phyloP scores from a whole-genome alignment of 2,329 filamentous ascomycete species.

The Epicoccum sorghinum region DNA sequence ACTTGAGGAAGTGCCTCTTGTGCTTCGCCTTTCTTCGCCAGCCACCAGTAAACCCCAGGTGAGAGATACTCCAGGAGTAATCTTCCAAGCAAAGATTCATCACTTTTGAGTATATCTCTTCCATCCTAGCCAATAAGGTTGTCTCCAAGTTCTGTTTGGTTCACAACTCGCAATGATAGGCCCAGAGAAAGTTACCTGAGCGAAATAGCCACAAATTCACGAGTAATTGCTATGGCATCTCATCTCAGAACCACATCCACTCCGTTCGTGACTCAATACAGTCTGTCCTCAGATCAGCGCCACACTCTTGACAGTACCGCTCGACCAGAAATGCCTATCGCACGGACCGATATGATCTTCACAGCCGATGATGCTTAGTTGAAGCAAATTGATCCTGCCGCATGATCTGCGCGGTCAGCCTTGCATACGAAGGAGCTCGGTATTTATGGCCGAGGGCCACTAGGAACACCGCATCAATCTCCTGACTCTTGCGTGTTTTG shows the following conservation, averaged over 20 bases:
- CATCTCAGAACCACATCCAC: background rate
- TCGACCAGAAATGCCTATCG: too few species aligned
- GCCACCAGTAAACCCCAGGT: slow-evolving; percentile 4
- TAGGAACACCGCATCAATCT: too few species aligned
- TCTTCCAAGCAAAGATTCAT: background rate
- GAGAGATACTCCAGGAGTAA: slow-evolving; percentile 10
- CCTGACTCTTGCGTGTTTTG: too few species aligned
- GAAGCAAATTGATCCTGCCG: too few species aligned
- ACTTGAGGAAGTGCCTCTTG: slow-evolving; percentile 7
- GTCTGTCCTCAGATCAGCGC: too few species aligned
- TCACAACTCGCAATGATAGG: background rate
- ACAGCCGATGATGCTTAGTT: too few species aligned
- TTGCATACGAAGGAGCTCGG: too few species aligned
- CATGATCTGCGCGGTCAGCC: too few species aligned
- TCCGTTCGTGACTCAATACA: background rate
- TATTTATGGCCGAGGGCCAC: too few species aligned
- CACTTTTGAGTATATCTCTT: background rate
- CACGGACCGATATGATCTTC: too few species aligned
- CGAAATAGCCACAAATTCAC: slow-evolving; percentile 2
- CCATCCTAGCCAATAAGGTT: background rate
- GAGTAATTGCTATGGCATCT: slow-evolving; percentile 7
- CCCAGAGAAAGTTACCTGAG: slow-evolving; percentile 7
- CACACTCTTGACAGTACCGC: background rate
- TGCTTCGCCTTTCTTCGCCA: slow-evolving; percentile 14
- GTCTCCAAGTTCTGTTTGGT: background rate